These are phyloP conservation scores for Casaregolazyma suthepensis DNA, from an alignment of 1,139 yeast genomes.

Conservation along the genomic window DNA sequence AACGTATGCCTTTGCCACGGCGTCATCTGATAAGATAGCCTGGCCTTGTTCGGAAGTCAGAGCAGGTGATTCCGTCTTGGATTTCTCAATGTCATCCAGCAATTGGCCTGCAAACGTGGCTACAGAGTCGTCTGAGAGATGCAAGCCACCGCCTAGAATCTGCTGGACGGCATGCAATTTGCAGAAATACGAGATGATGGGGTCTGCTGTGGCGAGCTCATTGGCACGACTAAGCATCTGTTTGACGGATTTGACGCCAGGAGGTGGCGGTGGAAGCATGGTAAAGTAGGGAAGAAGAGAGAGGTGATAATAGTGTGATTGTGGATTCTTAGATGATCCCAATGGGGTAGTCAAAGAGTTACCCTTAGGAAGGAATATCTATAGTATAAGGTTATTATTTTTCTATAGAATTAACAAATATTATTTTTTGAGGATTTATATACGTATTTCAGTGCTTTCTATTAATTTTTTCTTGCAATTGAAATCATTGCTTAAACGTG, in stretches of 20 bases:
- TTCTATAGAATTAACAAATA: no score
- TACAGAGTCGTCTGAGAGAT: conserved; percentile 45
- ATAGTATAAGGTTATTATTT: no score
- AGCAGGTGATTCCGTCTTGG: conserved; percentile 34
- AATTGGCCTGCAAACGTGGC: conserved; percentile 53
- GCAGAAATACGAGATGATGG: conserved; percentile 54
- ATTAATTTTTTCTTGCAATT: no score
- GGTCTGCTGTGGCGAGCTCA: conserved; percentile 46
- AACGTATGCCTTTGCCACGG: conserved; percentile 52
- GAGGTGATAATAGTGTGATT: no score
- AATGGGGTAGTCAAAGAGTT: no score
- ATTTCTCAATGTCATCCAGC: conserved; percentile 57
- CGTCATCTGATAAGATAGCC: conserved; percentile 50
- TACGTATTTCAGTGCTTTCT: no score
- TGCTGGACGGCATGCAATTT: conserved; percentile 55
- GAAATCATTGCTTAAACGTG: no score
- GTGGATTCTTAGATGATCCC: no score
- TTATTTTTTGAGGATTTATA: no score
- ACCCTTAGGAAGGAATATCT: no score
- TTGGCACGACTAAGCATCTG: conserved; percentile 45
- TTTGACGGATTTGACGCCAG: conserved; percentile 33
- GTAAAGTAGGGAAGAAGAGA: no score
- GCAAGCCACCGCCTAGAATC: conserved; percentile 54
- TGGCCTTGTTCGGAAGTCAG: conserved; percentile 34
- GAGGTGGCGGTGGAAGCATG: neutral